Percentiles rank a stretch among this genome's conserved stretches.
phyloP scores from a whole-genome alignment of 352 stramenopile genomes.

The Phytopythium montanum region DNA sequence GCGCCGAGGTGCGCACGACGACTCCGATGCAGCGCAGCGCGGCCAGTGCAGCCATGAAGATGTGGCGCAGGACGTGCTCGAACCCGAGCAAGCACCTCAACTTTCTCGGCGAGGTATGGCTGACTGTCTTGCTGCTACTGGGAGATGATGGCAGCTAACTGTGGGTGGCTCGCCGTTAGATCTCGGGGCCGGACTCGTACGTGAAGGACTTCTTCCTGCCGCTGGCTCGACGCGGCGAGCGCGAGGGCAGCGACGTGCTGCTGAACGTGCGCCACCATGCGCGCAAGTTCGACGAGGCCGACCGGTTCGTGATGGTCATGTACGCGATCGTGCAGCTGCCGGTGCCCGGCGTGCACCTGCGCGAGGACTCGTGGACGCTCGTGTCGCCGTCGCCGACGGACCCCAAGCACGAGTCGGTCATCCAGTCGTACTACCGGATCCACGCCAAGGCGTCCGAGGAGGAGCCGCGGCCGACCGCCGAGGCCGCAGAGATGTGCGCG shows the following conservation, averaged over 20 bases:
- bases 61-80: slow-evolving; percentile 9
- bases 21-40: slow-evolving; percentile 8
- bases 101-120: slow-evolving; percentile 7
- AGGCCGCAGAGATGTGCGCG: slow-evolving; percentile 1
- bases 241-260: slow-evolving; percentile 4
- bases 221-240: neutral
- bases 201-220: slow-evolving; percentile 10
- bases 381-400: neutral
- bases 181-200: slow-evolving; percentile 2
- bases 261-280: slow-evolving; percentile 9
- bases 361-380: slow-evolving; percentile 10
- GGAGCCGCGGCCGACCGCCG: neutral
- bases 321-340: slow-evolving; percentile 8
- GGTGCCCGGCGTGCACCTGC: slow-evolving; percentile 2
- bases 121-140: neutral
- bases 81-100: slow-evolving; percentile 8
- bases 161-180: neutral
- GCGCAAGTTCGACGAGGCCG: slow-evolving; percentile 9
- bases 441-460: slow-evolving; percentile 2
- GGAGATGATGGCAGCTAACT: neutral
- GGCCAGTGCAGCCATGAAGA: neutral
- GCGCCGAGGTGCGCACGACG: slow-evolving; percentile 3
- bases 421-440: slow-evolving; percentile 9
- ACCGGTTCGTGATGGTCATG: slow-evolving; percentile 10
- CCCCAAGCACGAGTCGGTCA: slow-evolving; percentile 4